Base-by-base conservation (phyloP, 257 asterid genomes). In the Ocimum tenuiflorum region DNA sequence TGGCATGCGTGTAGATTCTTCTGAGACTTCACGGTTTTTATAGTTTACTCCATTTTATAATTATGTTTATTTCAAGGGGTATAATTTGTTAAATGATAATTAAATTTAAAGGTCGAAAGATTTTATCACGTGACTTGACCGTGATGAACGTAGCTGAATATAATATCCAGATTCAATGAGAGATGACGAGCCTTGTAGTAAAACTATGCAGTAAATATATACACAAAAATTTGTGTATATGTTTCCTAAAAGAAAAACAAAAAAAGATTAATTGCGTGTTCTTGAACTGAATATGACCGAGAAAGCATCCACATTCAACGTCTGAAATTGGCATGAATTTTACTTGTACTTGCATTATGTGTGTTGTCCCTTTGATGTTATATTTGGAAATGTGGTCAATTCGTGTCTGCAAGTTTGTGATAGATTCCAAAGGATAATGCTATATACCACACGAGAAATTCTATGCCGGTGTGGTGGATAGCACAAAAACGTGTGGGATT, bases 221-320 rank as follows among this genome's bases (percentile, higher is more conserved):
- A n/a, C n/a, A n/a, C n/a, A n/a, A n/a, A n/a, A 24, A 24, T 24
- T 24, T 24, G 31, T 24, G 31, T 24, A 1, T 1, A 24, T 24
- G 31, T 1, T 24, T n/a, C n/a, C n/a, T n/a, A n/a, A n/a, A n/a
- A 4, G 8, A 20, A 10, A 50, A 41, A 48, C 1, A 35, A 35
- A 35, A 35, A 35, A 35, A 35, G 10, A 35, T 17, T 1, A 33
- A 65, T 23, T 24, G 7, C 35, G 31, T 20, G 18, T 17, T 49
- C 2, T 7, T 42, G 42, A 19, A 12, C 7, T 57, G 72, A 65
- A 73, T 47, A 6, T 59, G 68, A n/a, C 69, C 69, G 38, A 5
- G 47, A 71, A 71, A 55, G 61, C 76, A 72, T 50, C 72, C 67
- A 14, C 46, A 47, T 72, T 65, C 72, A 55, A 33, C 43, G 1